Base-by-base conservation (phyloP, 2,329 filamentous ascomycete species). In the Coleophoma cylindrospora region DNA sequence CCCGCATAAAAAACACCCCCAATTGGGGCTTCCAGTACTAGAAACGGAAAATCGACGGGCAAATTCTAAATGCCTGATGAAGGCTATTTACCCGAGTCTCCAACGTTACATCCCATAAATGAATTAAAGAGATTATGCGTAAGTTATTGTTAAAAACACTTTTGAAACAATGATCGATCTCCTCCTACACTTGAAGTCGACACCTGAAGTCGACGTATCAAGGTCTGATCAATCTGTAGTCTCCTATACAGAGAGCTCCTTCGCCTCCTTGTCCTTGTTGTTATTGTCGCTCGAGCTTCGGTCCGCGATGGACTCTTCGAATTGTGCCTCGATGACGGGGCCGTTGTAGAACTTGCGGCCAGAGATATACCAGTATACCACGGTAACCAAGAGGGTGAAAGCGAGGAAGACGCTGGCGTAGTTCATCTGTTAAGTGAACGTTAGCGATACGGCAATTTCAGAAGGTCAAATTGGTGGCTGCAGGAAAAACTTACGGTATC, bases 371-470 rank as follows among this genome's bases (percentile, higher is more conserved):
- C 75, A 80, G 59, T 73, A 78, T 12, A 65, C 37, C 17, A 66
- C 54, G 0, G 76, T 65, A 53, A 73, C 64, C 27, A 70, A 19
- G 19, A 76, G 64, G 38, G 79, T 75, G 37, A 69, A 69, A 4
- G 61, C 68, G 37, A 79, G 57, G 56, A 77, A 77, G 12, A 73
- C 75, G 34, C 71, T 67, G n/a, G 76, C 75, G 58, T 79, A 80
- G 64, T 79, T 79, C 76, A 80, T 80, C 69, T 74, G 33, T 13
- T 21, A 40, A 11, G 21, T 49, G 21, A 53, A 48, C 54, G 38
- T 41, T 21, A 13, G 15, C 11, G 17, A 41, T 12, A 19, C 13
- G 1, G 12, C 17, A 19, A 21, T 41, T 19, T 41, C 4, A 17
- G 50, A 34, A 43, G 46, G 7, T 13, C 40, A 21, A 33, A 45